Evolutionary conservation across 1,284 basidiomycete species (phyloP).

Genomic region (Sporisorium scitamineum): DNA sequence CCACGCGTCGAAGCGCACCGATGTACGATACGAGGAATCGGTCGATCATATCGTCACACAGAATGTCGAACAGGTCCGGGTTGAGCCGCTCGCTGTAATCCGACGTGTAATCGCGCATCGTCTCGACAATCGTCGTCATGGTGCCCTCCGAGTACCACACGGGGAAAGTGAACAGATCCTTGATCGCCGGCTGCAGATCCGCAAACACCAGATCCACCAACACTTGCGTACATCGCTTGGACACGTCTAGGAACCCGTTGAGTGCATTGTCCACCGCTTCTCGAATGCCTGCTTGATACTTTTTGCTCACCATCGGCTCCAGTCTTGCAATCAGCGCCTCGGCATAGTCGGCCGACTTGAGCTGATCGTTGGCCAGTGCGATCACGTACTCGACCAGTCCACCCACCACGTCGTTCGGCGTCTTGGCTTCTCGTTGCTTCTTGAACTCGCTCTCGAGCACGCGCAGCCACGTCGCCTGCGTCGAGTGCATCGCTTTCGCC

Average conservation of each 20-base stretch:
- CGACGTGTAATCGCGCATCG: slow-evolving; percentile 92
- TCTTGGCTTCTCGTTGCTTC: slow-evolving; percentile 79
- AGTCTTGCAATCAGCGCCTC: slow-evolving; percentile 86
- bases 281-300: slow-evolving; percentile 85
- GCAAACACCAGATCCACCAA: slow-evolving; percentile 95
- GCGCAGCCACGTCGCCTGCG: slow-evolving; percentile 88
- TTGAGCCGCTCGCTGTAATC: slow-evolving; percentile 94
- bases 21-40: slow-evolving; percentile 91
- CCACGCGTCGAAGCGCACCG: slow-evolving; percentile 82
- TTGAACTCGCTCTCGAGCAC: slow-evolving; percentile 87
- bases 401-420: slow-evolving; percentile 86
- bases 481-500: slow-evolving; percentile 88
- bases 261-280: slow-evolving; percentile 94
- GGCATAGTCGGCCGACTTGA: slow-evolving; percentile 93
- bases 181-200: slow-evolving; percentile 89
- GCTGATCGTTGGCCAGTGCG: slow-evolving; percentile 97
- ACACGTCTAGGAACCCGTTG: slow-evolving; percentile 97
- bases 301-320: slow-evolving; percentile 90
- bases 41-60: slow-evolving; percentile 93
- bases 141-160: slow-evolving; percentile 76
- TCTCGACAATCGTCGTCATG: slow-evolving; percentile 87
- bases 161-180: slow-evolving; percentile 81
- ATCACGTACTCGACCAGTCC: slow-evolving; percentile 96
- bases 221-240: slow-evolving; percentile 93
- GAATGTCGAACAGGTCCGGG: slow-evolving; percentile 87